phyloP scores from a whole-genome alignment of 2,329 filamentous ascomycete species.

The Aspergillus costaricaensis region DNA sequence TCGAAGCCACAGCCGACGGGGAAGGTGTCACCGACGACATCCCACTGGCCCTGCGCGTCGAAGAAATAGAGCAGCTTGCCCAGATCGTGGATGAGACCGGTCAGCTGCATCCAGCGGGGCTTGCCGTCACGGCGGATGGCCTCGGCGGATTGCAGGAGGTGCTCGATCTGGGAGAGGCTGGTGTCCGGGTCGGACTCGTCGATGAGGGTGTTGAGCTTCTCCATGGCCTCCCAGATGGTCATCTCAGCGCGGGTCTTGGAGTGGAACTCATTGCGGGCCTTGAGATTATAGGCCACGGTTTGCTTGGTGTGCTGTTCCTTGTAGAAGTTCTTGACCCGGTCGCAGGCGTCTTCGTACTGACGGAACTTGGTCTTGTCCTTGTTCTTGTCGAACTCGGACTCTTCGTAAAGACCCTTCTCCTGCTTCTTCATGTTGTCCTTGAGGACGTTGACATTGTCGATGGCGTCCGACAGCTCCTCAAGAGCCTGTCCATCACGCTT shows the following conservation, averaged over 20 bases:
- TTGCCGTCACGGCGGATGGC: slow-evolving; percentile 76
- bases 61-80: slow-evolving; percentile 54
- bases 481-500: slow-evolving; percentile 59
- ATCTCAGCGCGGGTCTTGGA: slow-evolving; percentile 70
- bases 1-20: slow-evolving; percentile 56
- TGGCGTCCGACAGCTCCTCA: slow-evolving; percentile 60
- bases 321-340: slow-evolving; percentile 86
- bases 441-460: slow-evolving; percentile 62
- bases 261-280: slow-evolving; percentile 71
- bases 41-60: slow-evolving; percentile 86
- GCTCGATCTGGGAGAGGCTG: slow-evolving; percentile 82
- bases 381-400: slow-evolving; percentile 68
- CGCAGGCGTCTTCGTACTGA: slow-evolving; percentile 79
- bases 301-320: slow-evolving; percentile 65
- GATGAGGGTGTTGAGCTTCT: slow-evolving; percentile 87
- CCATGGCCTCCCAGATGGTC: slow-evolving; percentile 88
- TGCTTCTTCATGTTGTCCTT: slow-evolving; percentile 53
- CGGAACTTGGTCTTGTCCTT: slow-evolving; percentile 82
- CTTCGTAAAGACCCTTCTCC: slow-evolving; percentile 48
- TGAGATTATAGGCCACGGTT: slow-evolving; percentile 71
- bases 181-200: slow-evolving; percentile 93
- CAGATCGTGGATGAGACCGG: slow-evolving; percentile 50
- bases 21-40: slow-evolving; percentile 72
- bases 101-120: slow-evolving; percentile 52
- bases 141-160: slow-evolving; percentile 84